Evolutionary conservation across 2,329 filamentous ascomycete species (phyloP), one percentile per base, ranked within the genome.

Genomic region (Cladobotryum protrusum): DNA sequence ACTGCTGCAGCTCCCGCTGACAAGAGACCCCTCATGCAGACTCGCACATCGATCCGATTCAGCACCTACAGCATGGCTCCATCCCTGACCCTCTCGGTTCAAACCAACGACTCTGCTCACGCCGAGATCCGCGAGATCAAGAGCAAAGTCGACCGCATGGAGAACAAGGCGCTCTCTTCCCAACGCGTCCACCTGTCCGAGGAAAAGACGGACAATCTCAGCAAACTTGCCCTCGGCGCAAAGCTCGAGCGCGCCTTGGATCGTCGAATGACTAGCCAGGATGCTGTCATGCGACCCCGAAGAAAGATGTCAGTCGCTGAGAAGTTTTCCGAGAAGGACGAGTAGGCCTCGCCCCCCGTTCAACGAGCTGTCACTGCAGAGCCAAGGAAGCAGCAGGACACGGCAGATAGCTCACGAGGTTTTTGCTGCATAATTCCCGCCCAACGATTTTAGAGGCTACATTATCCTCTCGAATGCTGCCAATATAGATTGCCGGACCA

Each of bases 241-340:
- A 96, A 96, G 73, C 81, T 96, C 37, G 90, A 96, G 67, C 83
- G 91, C 53, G 90, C 91, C 18, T 81, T 96, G 49, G 86, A 86
- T 58, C 79, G 90, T 57, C 82, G 91, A 62, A 93, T 96, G 90
- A 86, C 81, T 24, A 74, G 87, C 58, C 91, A 96, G 69, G 91
- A 96, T 62, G 91, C 91, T 57, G 85, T 88, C 67, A 91, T 93
- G 77, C 82, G 86, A 56, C 80, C 41, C 9, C 17, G 41, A 29
- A 19, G 41, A 29, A 12, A 43, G 17, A 24, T 24, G 9, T 41
- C 20, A 32, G 40, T 24, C 41, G 36, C 32, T 42, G 49, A 41
- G 17, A 17, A 18, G n/a, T 14, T 44, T 14, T 43, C 41, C 18
- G 41, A 43, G 19, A 43, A 43, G 41, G 41, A 9, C 41, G 41